A percentile compares a stretch with the other conserved stretches of the same genome.
These are phyloP conservation scores for Saitoella complicata DNA, from an alignment of 805 yeast genomes.

Conservation along the genomic window DNA sequence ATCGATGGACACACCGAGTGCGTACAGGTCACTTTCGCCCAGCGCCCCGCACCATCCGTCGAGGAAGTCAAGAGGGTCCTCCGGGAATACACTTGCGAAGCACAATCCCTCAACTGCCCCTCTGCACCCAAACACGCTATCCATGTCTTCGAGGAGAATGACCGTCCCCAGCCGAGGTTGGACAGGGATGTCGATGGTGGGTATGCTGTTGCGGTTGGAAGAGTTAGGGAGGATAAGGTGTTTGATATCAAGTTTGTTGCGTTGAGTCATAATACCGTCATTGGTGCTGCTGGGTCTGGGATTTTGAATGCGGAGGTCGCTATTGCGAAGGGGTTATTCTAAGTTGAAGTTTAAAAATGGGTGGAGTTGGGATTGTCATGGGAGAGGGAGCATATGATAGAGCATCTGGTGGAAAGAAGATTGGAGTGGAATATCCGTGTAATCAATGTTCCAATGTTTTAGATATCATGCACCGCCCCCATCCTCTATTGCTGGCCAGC, in stretches of 20 bases:
- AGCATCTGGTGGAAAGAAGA: no score
- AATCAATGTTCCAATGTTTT: no score
- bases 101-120: constrained; percentile 59
- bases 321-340: constrained; percentile 58
- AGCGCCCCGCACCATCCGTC: constrained; percentile 69
- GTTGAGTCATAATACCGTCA: constrained; percentile 90
- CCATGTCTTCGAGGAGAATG: constrained; percentile 76
- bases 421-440: no score
- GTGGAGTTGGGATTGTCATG: no score
- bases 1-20: constrained; percentile 97
- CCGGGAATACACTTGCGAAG: constrained; percentile 67
- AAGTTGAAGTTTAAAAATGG: constrained; percentile 11
- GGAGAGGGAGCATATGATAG: no score
- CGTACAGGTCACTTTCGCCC: constrained; percentile 67
- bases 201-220: constrained; percentile 85
- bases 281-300: constrained; percentile 99
- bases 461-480: no score
- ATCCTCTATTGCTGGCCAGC: no score
- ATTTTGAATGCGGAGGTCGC: constrained; percentile 85
- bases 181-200: constrained; percentile 93
- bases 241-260: constrained; percentile 92
- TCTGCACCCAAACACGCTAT: constrained; percentile 90
- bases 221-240: constrained; percentile 84
- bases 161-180: constrained; percentile 95
- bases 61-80: constrained; percentile 61